Conservation (phyloP, 768 basidiomycete genomes). For the Kwoniella europaea region DNA sequence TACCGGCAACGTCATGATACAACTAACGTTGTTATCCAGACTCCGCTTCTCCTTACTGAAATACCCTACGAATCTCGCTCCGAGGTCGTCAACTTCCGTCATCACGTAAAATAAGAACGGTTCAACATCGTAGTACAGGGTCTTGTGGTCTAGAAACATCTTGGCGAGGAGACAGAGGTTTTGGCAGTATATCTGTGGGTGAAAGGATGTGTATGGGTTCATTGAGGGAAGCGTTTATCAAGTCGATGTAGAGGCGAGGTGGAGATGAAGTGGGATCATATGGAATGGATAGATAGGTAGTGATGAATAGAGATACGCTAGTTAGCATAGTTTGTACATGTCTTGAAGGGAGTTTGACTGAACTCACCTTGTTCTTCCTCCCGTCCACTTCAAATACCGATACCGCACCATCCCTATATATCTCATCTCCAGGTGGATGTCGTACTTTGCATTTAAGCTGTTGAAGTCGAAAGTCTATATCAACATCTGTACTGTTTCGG, state of each 20-base stretch:
- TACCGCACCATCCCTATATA: slow-evolving; percentile 84
- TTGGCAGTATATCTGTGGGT: slow-evolving; percentile 88
- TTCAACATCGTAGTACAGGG: slow-evolving; percentile 98
- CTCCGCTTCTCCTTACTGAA: slow-evolving; percentile 99
- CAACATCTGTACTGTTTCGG: neutral
- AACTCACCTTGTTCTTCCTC: slow-evolving; percentile 84
- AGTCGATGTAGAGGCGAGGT: neutral
- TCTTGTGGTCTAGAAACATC: slow-evolving; percentile 99
- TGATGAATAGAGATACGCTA: too few species aligned
- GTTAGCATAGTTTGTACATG: too few species aligned
- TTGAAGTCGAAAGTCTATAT: slow-evolving; percentile 8
- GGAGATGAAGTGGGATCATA: neutral
- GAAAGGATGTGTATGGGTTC: neutral
- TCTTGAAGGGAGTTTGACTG: neutral
- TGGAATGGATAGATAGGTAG: too few species aligned
- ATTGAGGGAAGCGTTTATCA: too few species aligned
- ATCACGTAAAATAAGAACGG: slow-evolving; percentile 99
- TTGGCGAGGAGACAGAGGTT: slow-evolving; percentile 96
- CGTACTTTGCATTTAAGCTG: slow-evolving; percentile 93
- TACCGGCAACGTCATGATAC: slow-evolving; percentile 98
- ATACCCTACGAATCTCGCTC: slow-evolving; percentile 94
- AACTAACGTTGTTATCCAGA: slow-evolving; percentile 95
- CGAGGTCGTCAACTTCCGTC: slow-evolving; percentile 84
- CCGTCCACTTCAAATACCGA: slow-evolving; percentile 99
- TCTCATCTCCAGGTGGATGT: slow-evolving; percentile 97